phyloP scores from a whole-genome alignment of 2,329 filamentous ascomycete species.

The Phaeophleospora eucalypticola region DNA sequence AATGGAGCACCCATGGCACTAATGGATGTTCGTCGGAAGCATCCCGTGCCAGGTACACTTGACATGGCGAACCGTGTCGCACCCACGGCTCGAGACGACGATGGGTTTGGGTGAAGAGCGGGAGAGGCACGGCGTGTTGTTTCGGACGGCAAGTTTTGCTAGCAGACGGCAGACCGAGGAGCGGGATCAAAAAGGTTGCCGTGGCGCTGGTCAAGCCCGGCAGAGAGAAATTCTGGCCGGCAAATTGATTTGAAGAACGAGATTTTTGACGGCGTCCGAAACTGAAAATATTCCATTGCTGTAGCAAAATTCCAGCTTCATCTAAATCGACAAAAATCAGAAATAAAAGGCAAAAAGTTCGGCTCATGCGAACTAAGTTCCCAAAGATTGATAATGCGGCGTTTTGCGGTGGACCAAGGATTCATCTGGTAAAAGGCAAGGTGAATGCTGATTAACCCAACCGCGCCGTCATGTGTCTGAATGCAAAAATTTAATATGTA shows the following conservation, averaged over 20 bases:
- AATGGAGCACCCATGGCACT: not conserved
- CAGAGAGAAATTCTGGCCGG: not conserved
- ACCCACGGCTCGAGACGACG: not conserved
- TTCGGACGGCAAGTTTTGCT: too few species aligned
- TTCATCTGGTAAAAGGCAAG: slow-evolving; percentile 36
- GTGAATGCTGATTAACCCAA: slow-evolving; percentile 33
- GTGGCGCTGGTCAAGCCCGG: not conserved
- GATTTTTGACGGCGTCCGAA: not conserved
- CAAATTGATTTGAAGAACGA: not conserved
- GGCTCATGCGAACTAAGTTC: slow-evolving; percentile 9
- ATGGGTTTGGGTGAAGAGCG: too few species aligned
- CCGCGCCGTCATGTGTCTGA: slow-evolving; percentile 19
- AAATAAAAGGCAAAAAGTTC: slow-evolving; percentile 18
- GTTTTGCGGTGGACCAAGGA: slow-evolving; percentile 29
- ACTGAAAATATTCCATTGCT: too few species aligned
- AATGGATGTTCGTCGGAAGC: not conserved
- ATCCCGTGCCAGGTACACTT: not conserved
- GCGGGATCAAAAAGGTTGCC: not conserved
- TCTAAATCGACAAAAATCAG: not conserved
- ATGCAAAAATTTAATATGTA: slow-evolving; percentile 9
- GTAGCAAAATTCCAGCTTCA: not conserved
- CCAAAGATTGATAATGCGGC: slow-evolving; percentile 30
- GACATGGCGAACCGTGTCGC: not conserved
- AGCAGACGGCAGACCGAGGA: too few species aligned
- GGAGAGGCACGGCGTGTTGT: too few species aligned